A percentile compares a stretch with the other conserved stretches of the same genome.
Evolutionary conservation across 345 rosid genomes (phyloP).

Genomic region (Eucalyptus cladocalyx): DNA sequence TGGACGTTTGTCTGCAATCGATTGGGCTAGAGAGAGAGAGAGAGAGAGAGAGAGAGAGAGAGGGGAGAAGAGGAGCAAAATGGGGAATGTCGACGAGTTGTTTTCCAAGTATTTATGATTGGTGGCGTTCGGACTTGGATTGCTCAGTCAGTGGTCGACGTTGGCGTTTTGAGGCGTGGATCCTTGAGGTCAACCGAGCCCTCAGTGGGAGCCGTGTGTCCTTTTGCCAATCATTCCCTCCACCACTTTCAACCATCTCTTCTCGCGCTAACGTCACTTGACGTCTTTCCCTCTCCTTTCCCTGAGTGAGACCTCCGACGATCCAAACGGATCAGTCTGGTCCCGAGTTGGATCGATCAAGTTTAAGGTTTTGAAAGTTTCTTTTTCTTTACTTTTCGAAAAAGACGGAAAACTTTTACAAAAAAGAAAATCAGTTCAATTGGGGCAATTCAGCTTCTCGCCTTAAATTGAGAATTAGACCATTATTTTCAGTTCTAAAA

Average conservation of each 20-base stretch:
- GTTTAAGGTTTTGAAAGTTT: neutral
- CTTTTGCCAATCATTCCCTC: neutral
- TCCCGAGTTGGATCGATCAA: no score
- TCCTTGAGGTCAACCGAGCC: neutral
- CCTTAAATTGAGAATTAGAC: neutral
- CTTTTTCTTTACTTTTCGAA: neutral
- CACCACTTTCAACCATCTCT: neutral
- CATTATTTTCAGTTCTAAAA: no score
- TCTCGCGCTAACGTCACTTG: neutral
- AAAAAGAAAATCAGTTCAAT: neutral
- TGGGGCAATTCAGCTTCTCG: neutral
- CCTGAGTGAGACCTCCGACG: neutral
- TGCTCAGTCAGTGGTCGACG: neutral
- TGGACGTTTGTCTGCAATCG: no score
- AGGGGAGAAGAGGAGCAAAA: neutral
- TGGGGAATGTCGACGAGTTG: neutral
- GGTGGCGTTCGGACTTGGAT: neutral
- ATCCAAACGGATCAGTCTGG: no score
- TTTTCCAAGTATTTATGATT: neutral
- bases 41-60: no score
- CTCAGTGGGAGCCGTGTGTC: neutral
- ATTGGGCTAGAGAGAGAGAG: no score
- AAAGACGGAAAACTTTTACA: no score
- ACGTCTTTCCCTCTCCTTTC: neutral
- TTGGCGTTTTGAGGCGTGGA: neutral